Percentiles rank a stretch among this genome's conserved stretches.
These are phyloP conservation scores for Amanita exitialis DNA, from an alignment of 768 basidiomycete species.

Conservation along the genomic window DNA sequence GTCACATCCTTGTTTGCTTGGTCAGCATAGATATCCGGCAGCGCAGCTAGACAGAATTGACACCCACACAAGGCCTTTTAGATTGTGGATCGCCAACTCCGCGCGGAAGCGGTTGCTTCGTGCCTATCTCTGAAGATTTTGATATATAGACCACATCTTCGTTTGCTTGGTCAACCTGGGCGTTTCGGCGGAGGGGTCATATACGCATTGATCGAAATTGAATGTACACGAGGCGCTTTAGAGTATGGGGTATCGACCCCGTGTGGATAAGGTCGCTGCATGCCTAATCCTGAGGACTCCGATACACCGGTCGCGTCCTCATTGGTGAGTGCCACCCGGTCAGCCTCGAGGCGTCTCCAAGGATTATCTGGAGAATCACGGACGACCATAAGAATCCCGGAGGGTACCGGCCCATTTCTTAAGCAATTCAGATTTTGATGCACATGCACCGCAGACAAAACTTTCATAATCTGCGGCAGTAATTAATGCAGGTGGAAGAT, in stretches of 20 bases:
- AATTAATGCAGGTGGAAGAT: constrained; percentile 59
- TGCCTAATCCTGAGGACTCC: no score
- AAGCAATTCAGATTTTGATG: constrained; percentile 41
- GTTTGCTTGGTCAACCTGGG: no score
- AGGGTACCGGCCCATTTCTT: constrained; percentile 58
- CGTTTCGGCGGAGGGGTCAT: no score
- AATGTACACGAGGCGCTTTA: no score
- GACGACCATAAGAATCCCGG: constrained; percentile 57
- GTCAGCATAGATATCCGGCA: constrained; percentile 20
- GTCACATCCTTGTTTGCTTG: no score
- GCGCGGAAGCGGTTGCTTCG: constrained; percentile 43
- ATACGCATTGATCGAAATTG: no score
- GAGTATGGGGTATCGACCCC: no score
- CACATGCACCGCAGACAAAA: constrained; percentile 66
- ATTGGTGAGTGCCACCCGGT: constrained; percentile 5
- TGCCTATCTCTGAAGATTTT: constrained; percentile 18
- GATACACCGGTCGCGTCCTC: no score
- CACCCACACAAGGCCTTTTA: constrained; percentile 16
- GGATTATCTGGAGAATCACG: constrained; percentile 32
- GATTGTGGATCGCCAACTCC: constrained; percentile 21
- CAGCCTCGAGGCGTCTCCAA: constrained; percentile 42
- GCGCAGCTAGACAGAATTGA: constrained; percentile 46
- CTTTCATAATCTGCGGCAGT: constrained; percentile 63
- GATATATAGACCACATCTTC: constrained; percentile 15
- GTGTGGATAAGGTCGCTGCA: no score